Evolutionary conservation across 345 rosid genomes (phyloP).

Genomic region (Sisymbrium irio): DNA sequence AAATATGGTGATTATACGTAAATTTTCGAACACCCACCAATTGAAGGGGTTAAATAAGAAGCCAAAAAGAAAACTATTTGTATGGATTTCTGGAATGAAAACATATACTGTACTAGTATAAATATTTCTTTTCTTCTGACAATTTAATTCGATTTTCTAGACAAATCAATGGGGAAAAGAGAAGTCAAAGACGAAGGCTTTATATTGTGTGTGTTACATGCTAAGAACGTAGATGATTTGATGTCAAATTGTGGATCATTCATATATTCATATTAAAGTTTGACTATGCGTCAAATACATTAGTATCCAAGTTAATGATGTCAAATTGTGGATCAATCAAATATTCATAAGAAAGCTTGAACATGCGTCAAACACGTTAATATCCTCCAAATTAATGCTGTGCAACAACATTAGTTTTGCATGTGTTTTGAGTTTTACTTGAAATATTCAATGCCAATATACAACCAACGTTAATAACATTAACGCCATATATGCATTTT

Average conservation of each 20-base stretch:
- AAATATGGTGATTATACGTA: background rate
- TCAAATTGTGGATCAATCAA: too few species aligned
- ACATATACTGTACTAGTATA: too few species aligned
- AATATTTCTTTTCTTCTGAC: too few species aligned
- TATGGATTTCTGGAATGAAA: background rate
- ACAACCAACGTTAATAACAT: too few species aligned
- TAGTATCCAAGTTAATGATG: background rate
- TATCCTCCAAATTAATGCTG: background rate
- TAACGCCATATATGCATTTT: background rate
- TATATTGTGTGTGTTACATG: background rate
- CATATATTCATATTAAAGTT: background rate
- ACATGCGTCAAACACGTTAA: too few species aligned
- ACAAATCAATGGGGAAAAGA: background rate
- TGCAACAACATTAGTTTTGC: background rate
- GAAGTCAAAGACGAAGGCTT: constrained; percentile 12
- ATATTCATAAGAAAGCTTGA: too few species aligned
- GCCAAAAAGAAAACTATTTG: background rate
- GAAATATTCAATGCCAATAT: background rate
- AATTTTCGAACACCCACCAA: background rate
- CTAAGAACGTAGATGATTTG: background rate
- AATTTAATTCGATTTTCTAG: background rate
- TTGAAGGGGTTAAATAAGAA: background rate
- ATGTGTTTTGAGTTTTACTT: background rate
- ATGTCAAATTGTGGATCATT: background rate
- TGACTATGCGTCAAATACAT: background rate